Conservation (phyloP, 495 filamentous ascomycete genomes). For the Neurospora sp. region DNA sequence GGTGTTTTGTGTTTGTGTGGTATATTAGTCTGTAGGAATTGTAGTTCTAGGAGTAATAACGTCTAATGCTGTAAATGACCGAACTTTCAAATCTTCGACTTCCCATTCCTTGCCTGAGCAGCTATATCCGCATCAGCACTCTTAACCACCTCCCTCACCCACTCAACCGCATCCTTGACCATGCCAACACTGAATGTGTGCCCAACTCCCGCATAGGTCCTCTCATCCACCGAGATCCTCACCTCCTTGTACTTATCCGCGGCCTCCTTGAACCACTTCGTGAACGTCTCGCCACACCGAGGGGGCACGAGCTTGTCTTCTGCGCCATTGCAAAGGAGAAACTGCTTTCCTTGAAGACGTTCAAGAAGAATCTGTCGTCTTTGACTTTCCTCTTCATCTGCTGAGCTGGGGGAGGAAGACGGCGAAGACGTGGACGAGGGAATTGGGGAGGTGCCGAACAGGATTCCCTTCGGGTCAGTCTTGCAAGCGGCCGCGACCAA, state of each 20-base stretch:
- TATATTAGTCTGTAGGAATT: not conserved
- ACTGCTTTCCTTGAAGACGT: slow-evolving; percentile 57
- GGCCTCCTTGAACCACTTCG: slow-evolving; percentile 58
- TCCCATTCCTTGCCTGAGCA: not conserved
- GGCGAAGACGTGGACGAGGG: slow-evolving; percentile 4
- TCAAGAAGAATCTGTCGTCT: slow-evolving; percentile 34
- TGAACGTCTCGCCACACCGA: slow-evolving; percentile 53
- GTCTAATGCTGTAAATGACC: not conserved
- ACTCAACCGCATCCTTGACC: slow-evolving; percentile 58
- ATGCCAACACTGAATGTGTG: slow-evolving; percentile 68
- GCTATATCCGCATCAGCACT: slow-evolving; percentile 9
- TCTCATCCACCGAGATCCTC: slow-evolving; percentile 55
- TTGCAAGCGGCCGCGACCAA: slow-evolving; percentile 51
- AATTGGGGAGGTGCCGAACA: slow-evolving; percentile 44
- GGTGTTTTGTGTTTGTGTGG: not conserved
- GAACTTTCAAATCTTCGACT: slow-evolving; percentile 14
- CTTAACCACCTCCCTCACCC: slow-evolving; percentile 46
- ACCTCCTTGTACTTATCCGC: slow-evolving; percentile 50
- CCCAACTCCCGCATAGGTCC: slow-evolving; percentile 58
- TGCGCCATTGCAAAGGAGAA: slow-evolving; percentile 67
- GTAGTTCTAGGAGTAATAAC: not conserved
- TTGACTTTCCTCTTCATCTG: slow-evolving; percentile 12
- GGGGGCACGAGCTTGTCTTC: slow-evolving; percentile 82
- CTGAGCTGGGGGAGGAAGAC: not conserved
- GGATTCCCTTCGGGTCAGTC: slow-evolving; percentile 59